Evolutionary conservation across 129 eudicot species (phyloP), one percentile per base, ranked within the genome.

Genomic region (Ambrosia artemisiifolia): DNA sequence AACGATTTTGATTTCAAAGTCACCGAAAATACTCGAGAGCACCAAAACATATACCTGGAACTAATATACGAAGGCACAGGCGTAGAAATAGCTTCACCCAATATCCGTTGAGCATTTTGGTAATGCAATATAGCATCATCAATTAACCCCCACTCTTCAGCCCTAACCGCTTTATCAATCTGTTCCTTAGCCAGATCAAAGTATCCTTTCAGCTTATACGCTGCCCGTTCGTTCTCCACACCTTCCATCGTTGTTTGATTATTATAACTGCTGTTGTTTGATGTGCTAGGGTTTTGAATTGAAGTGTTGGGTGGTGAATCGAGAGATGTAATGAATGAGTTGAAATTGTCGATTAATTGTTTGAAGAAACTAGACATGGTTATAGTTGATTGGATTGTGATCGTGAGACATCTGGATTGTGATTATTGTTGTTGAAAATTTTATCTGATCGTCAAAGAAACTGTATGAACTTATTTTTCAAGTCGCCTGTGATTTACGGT

Each of bases 131-230:
- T 62, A 30, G 97, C 99, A 67, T 90, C 99, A 62, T 88, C 90
- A 34, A 69, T 55, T 54, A 95, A 78, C 1, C 99, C 99, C 97
- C 99, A 95, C 69, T 95, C 99, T 71, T 95, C 99, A 20, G 96
- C 89, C 80, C 97, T 87, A 75, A 95, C 94, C 35, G 97, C 97
- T 77, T 88, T 86, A 70, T 79, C 97, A 19, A 91, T 88, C 81
- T 86, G 97, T 55, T 69, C 92, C 71, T 86, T 95, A 14, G 88
- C 96, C 72, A 91, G 78, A 72, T 95, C 94, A 51, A 91, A 91
- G 83, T 88, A 95, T 18, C 97, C 97, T 81, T 95, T 95, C 11
- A 95, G 79, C 84, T 95, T 95, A 60, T 84, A 91, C 38, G 97
- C 96, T 5, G 83, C 79, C 16, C 90, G 83, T 78, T 95, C 96